Base-by-base conservation (phyloP, 2,329 filamentous ascomycete genomes). In the Colletotrichum gigasporum region DNA sequence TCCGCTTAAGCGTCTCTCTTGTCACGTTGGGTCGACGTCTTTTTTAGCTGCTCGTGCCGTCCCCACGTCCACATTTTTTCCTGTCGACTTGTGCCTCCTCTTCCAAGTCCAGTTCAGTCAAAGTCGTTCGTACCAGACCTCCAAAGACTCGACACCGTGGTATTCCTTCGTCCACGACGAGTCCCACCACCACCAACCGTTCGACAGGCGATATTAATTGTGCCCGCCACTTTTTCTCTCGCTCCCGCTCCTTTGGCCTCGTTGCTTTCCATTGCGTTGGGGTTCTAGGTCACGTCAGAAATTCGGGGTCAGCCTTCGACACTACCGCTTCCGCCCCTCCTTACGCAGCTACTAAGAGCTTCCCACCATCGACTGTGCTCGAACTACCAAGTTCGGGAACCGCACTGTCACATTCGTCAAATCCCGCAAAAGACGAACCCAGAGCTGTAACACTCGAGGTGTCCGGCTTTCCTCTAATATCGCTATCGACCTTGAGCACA, bases 31-130 rank as follows among this genome's bases (percentile, higher is more conserved):
- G 56, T 64, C 61, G 61, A 64, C 61, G 56, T 64, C 50, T 51
- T 57, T 62, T 65, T 65, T 65, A 52, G 47, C 62, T 65, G 50
- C 63, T 53, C 34, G 58, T 56, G 35, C 58, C 44, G 57, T 65
- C 63, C 51, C 63, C 63, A 65, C 63, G 63, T 65, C 63, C 63
- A 54, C 61, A 65, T 30, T 65, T 65, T 65, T 65, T 65, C 63
- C 50, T 54, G 47, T 50, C 57, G 56, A 64, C 61, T 64, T 53
- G 30, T 54, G 39, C 48, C 41, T 64, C 42, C 34, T 60, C 61
- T 51, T 61, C 44, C 59, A 58, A 48, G 52, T 58, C 34, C 32
- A 53, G 55, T 35, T 55, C 44, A 52, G 45, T 39, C 54, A 51
- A 48, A 56, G 39, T 61, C 61, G 56, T 54, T 48, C 22, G 41